Base-by-base conservation (phyloP, 1,284 basidiomycete species). In the Sutorius eximius region DNA sequence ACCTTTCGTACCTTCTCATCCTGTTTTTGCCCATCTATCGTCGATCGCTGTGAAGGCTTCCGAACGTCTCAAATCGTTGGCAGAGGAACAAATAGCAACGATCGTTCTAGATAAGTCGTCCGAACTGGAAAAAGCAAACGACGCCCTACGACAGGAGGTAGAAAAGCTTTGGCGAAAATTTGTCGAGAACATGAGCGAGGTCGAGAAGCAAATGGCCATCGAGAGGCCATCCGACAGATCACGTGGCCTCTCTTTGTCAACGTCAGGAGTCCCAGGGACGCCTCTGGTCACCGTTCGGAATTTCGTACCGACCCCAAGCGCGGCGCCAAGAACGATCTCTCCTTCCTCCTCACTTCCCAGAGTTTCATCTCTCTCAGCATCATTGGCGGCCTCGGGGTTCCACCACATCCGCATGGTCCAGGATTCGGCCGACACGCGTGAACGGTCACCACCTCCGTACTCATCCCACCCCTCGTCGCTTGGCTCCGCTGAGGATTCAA, bases 1-100 rank as follows among this genome's bases (percentile, higher is more conserved):
- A 16, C 89, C 89, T 11, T 91, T 89, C 69, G 83, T 86, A 0
- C 85, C 89, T 13, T 83, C 83, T 22, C 87, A 91, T 61, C 81
- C 83, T 9, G 81, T 86, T 42, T 92, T 91, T 65, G 60, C 75
- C 34, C 81, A 86, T 64, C 75, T 92, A 33, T 79, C 85, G 32
- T 75, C 79, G 32, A 64, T 84, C 51, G 89, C 88, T 22, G 68
- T 72, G 18, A 71, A 76, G 36, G 73, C 80, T 61, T 88, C 88
- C 1, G 72, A 82, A 37, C 74, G 71, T 45, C 69, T 84, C 49
- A 81, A 87, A 52, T 70, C 76, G 29, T 71, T 74, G 33, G 83
- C 83, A 12, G 87, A 91, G 66, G 77, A 79, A 42, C 75, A 83
- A 53, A 76, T 90, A 55, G 70, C 77, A 32, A 73, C 77, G 54